Percentiles rank a stretch among this genome's conserved stretches.
Conservation (phyloP, 257 asterid genomes). For the Avicennia marina region DNA sequence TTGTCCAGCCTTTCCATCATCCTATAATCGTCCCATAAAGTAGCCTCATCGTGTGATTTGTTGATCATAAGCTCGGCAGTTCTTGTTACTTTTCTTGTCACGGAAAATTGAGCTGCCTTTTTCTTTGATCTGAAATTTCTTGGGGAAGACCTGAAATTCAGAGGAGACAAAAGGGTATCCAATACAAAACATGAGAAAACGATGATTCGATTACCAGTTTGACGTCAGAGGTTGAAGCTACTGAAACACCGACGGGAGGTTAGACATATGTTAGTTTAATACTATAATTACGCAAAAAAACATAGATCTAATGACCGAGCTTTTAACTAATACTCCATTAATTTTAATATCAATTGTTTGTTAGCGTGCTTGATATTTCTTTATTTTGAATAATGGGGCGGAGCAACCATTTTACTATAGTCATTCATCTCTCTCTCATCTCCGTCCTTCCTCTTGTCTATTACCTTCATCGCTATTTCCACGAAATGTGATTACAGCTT, state of each 20-base stretch:
- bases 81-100: background rate
- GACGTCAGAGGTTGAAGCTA: constrained; percentile 31
- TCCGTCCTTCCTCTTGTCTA: constrained; percentile 55
- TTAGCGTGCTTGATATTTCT: constrained; percentile 25
- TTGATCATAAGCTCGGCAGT: constrained; percentile 24
- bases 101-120: background rate
- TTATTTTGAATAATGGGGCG: constrained; percentile 44
- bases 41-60: constrained; percentile 33
- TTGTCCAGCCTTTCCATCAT: constrained; percentile 49
- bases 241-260: constrained; percentile 27
- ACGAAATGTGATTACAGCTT: constrained; percentile 34
- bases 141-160: constrained; percentile 7
- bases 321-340: constrained; percentile 21
- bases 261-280: constrained; percentile 20
- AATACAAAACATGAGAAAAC: constrained; percentile 20
- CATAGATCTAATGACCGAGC: constrained; percentile 12
- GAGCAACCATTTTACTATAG: constrained; percentile 43
- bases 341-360: constrained; percentile 34
- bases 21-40: constrained; percentile 31
- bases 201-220: constrained; percentile 27
- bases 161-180: constrained; percentile 31
- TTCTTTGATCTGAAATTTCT: background rate
- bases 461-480: constrained; percentile 38
- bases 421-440: constrained; percentile 26
- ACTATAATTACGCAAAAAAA: constrained; percentile 12